Base-by-base conservation (phyloP, 441 rosid genomes). In the Viola pubescens region DNA sequence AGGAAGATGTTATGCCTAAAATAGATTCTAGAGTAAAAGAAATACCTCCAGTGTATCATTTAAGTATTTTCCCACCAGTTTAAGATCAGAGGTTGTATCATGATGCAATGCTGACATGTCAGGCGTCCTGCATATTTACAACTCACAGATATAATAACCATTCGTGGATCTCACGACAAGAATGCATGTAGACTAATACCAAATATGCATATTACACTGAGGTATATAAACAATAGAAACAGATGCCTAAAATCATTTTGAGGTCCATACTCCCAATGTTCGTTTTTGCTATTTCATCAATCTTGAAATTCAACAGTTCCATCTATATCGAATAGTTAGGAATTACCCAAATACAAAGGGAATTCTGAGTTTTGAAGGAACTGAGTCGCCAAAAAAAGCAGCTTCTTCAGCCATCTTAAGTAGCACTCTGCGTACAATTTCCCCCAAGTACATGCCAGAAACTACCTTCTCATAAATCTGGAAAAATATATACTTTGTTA, bases 361-460 rank as follows among this genome's bases (percentile, higher is more conserved):
- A 65, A 75, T 68, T 72, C 58, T 83, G 59, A 94, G 80, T 75
- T 88, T 88, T 37, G 83, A 70, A 6, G 98, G 97, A 66, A 88
- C 77, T 0, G 66, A 50, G 54, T 88, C 97, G 9, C 95, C 95
- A 60, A 94, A 94, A 68, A 89, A 79, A 19, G 75, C 82, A 74
- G 97, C 83, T 70, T 94, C 95, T 73, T 86, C 91, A 37, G 94
- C 96, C 81, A 88, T 77, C 70, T 69, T 83, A 13, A 79, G 68
- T 66, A 90, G 75, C 62, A 88, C 89, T 73, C 88, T 75, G 49
- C 98, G 89, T 54, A 88, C 77, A 55, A 94, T 82, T 65, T 90
- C 98, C 64, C 96, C 98, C 73, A 94, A 72, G 67, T 94, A 94
- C 97, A 90, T 86, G 26, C 98, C 98, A 13, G 98, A 94, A 45